Evolutionary conservation across 306 rosid genomes (phyloP), one percentile per base, ranked within the genome.

Genomic region (Quercus mongolica): DNA sequence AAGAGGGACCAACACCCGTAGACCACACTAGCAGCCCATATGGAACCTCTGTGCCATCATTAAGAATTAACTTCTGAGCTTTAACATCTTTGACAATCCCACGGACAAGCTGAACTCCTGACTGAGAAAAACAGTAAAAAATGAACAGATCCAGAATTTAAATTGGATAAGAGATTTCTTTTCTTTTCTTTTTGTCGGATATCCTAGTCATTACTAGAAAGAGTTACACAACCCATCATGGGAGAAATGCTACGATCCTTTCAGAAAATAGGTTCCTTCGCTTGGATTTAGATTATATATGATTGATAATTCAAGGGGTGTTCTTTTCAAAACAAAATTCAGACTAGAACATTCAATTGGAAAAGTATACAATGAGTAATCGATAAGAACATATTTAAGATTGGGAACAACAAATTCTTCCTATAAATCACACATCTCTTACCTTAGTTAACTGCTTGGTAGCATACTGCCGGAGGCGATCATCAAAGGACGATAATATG

Each of bases 1-100:
- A 73, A 21, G 99, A 93, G 30, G 99, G 99, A 74, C 98, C 99
- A 85, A 96, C 99, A 75, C 99, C 98, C 23, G 98, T 96, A 52
- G 99, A 93, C 99, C 99, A 96, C 61, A 96, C 99, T 51, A 96
- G 69, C 86, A 96, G 80, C 31, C 99, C 99, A 77, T 88, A 96
- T 61, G 99, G 98, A 78, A 96, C 98, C 88, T 96, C 97, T 9
- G 92, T 88, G 79, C 92, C 99, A 88, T 96, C 98, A 63, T 83
- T 87, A 56, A 96, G 99, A 82, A 93, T 77, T 75, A 96, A 83
- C 79, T 80, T 91, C 77, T 88, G 76, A 77, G 87, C 92, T 74
- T 88, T 54, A 69, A 96, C 98, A 78, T 93, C 97, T 84, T 96
- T 96, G 75, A 93, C 99, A 62, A 87, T 81, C 70, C 99, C 99